Conservation (phyloP, 192 early-diverging fungal genomes). For the Entomortierella parvispora region DNA sequence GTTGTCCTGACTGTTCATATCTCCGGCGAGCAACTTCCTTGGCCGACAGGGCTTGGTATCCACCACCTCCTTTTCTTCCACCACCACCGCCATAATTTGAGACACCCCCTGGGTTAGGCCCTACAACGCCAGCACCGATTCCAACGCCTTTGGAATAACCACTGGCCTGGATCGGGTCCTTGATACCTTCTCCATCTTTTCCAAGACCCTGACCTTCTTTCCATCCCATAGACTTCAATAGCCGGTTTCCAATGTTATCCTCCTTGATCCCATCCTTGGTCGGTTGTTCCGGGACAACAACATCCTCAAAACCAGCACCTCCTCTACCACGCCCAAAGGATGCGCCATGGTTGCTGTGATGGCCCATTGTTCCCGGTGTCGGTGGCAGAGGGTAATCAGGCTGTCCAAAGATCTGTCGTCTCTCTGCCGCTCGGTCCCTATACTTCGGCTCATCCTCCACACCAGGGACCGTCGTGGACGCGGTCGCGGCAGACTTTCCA, state of each 20-base stretch:
- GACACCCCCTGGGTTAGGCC: conserved; percentile 7
- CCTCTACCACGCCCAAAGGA: background rate
- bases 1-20: conserved; percentile 34
- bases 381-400: conserved; percentile 56
- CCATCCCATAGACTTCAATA: conserved; percentile 78
- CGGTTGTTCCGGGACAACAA: conserved; percentile 50
- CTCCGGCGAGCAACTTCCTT: conserved; percentile 50
- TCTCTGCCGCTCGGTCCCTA: conserved; percentile 72
- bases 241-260: conserved; percentile 67
- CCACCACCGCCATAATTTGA: conserved; percentile 5
- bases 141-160: conserved; percentile 57
- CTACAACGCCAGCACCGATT: conserved; percentile 50
- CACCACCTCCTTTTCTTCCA: conserved; percentile 2
- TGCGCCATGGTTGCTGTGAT: background rate
- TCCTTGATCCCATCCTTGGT: conserved; percentile 60
- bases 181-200: conserved; percentile 56
- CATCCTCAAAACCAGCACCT: conserved; percentile 6
- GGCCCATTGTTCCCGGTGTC: conserved; percentile 14
- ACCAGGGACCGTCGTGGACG: background rate
- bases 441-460: conserved; percentile 56
- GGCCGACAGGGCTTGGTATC: conserved; percentile 30
- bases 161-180: conserved; percentile 58
- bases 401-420: conserved; percentile 67
- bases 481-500: background rate
- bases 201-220: conserved; percentile 73